These are phyloP conservation scores for Fusarium keratoplasticum DNA, from an alignment of 2,329 filamentous ascomycete genomes.

Conservation along the genomic window DNA sequence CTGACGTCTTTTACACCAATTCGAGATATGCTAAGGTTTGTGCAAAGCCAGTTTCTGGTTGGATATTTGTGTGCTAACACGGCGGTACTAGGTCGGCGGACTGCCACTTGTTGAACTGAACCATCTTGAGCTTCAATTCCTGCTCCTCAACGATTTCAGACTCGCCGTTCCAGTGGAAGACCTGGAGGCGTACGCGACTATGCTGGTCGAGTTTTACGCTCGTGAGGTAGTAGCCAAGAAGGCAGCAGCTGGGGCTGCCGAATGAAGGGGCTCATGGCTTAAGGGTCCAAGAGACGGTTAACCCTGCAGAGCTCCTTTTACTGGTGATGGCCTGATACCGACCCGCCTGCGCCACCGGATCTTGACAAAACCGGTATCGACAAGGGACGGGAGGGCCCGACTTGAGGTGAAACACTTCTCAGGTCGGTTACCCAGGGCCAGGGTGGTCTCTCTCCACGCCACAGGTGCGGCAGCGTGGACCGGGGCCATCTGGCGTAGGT, in stretches of 20 bases:
- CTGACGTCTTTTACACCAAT: slow-evolving; percentile 98
- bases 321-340: background rate
- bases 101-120: slow-evolving; percentile 93
- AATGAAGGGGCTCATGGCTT: slow-evolving; percentile 28
- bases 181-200: slow-evolving; percentile 95
- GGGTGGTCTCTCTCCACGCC: background rate
- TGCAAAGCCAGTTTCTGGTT: slow-evolving; percentile 22
- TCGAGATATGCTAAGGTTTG: slow-evolving; percentile 97
- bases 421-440: slow-evolving; percentile 5
- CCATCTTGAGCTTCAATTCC: slow-evolving; percentile 94
- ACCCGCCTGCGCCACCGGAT: background rate
- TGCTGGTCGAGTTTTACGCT: slow-evolving; percentile 98
- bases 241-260: slow-evolving; percentile 24
- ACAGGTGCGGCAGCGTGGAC: background rate
- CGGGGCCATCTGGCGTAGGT: background rate
- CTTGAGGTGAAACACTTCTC: slow-evolving; percentile 17
- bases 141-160: slow-evolving; percentile 95
- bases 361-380: background rate
- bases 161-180: slow-evolving; percentile 94
- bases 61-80: slow-evolving; percentile 19
- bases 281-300: background rate
- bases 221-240: slow-evolving; percentile 77
- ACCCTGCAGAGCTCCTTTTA: slow-evolving; percentile 6
- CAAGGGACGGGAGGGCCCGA: background rate
- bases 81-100: slow-evolving; percentile 81